A percentile compares a stretch with the other conserved stretches of the same genome.
phyloP scores from a whole-genome alignment of 805 yeast genomes.

The Tetrapisispora pingtungensis region DNA sequence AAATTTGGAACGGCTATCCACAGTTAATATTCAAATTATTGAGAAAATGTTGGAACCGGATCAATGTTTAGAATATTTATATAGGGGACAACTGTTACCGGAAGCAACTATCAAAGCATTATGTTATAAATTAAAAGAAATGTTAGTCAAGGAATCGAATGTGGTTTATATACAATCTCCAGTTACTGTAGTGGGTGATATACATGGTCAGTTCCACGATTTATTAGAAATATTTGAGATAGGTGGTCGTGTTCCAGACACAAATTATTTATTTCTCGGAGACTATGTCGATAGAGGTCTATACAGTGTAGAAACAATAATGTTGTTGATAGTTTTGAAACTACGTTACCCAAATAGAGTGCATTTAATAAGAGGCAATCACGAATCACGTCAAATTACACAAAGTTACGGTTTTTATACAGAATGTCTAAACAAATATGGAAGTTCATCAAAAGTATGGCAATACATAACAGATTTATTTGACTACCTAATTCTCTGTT shows the following conservation, averaged over 20 bases:
- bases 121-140: conserved; percentile 75
- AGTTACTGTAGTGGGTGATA: conserved; percentile 93
- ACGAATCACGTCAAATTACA: conserved; percentile 92
- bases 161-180: conserved; percentile 80
- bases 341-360: conserved; percentile 82
- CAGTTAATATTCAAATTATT: too few species aligned
- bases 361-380: conserved; percentile 83
- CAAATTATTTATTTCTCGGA: conserved; percentile 86
- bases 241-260: conserved; percentile 88
- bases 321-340: conserved; percentile 70
- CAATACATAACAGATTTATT: conserved; percentile 80
- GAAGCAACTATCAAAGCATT: conserved; percentile 60
- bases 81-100: conserved; percentile 55
- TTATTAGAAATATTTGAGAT: conserved; percentile 83
- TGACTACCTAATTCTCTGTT: conserved; percentile 81
- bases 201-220: conserved; percentile 96
- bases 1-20: too few species aligned
- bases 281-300: conserved; percentile 96
- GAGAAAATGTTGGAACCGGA: conserved; percentile 42
- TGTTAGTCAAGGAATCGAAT: conserved; percentile 70
- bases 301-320: conserved; percentile 87
- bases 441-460: conserved; percentile 70
- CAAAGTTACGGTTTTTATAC: conserved; percentile 96
- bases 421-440: conserved; percentile 86
- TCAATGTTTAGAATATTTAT: conserved; percentile 56